A percentile compares a stretch with the other conserved stretches of the same genome.
phyloP scores from a whole-genome alignment of 768 basidiomycete species.

The Russula brevipes region DNA sequence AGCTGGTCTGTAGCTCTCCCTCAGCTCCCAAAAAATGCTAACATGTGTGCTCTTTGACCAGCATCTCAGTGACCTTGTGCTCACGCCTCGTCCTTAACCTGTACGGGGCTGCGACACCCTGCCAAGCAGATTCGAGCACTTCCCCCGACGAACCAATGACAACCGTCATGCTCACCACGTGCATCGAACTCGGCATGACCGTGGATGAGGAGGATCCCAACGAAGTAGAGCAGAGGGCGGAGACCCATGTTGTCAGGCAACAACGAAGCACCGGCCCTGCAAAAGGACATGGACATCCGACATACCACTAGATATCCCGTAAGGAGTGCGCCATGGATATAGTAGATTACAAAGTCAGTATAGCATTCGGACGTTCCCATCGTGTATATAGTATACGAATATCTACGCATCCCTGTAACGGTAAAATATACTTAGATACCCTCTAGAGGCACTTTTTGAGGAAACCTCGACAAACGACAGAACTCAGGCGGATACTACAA shows the following conservation, averaged over 20 bases:
- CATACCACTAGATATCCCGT: background rate
- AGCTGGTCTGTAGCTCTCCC: slow-evolving; percentile 37
- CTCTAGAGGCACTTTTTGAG: no score
- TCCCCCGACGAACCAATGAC: slow-evolving; percentile 16
- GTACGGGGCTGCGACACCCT: slow-evolving; percentile 35
- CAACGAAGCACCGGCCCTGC: background rate
- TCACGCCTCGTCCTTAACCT: slow-evolving; percentile 55
- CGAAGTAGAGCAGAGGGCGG: background rate
- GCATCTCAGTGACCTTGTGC: slow-evolving; percentile 49
- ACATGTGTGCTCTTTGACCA: slow-evolving; percentile 21
- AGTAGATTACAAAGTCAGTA: background rate
- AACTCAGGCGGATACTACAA: background rate
- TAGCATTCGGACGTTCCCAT: background rate
- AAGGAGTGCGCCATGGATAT: background rate
- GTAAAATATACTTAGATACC: background rate
- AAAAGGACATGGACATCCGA: background rate
- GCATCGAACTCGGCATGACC: slow-evolving; percentile 10
- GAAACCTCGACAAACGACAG: no score
- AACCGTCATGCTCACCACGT: slow-evolving; percentile 26
- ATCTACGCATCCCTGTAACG: background rate
- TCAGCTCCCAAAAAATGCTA: background rate
- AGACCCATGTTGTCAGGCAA: no score
- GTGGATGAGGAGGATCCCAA: background rate
- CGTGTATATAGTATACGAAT: background rate
- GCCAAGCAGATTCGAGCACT: background rate